Base-by-base conservation (phyloP, 2,329 filamentous ascomycete species). In the Ophiosphaerella narmari region DNA sequence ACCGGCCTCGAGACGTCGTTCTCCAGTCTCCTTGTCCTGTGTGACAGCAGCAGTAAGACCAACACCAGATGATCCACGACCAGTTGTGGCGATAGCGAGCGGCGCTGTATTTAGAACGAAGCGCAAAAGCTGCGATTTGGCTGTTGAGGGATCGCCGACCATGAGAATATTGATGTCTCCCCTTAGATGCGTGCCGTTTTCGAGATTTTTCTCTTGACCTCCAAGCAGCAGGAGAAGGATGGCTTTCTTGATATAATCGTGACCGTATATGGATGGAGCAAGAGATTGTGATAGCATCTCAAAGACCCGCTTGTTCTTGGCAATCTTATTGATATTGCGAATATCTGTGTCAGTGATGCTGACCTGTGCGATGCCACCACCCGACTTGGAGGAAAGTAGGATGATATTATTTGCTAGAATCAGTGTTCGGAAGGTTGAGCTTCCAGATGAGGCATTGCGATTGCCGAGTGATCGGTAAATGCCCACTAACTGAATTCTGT, bases 161-260 rank as follows among this genome's bases (percentile, higher is more conserved):
- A 99, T 97, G 43, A 99, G 82, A 60, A 99, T 96, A 73, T 99
- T 99, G 77, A 99, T 97, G 68, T 99, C 94, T 78, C 94, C 94
- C 82, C 94, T 88, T 71, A 99, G 77, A 83, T 99, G 94, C 1
- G 94, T 97, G 50, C 94, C 94, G 64, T 99, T 99, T 57, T 97
- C 94, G 48, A 99, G 76, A 67, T 99, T 99, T 81, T 99, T 99
- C 79, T 99, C 94, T 82, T 96, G 91, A 50, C 94, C 94, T 67
- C 94, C 90, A 12, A 99, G 80, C 24, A 99, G 82, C 90, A 97
- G 95, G 41, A 99, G 84, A 29, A 99, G 77, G 59, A 99, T 96
- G 0, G 94, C 94, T 75, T 95, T 97, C 76, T 99, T 99, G 77
- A 99, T 95, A 72, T 97, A 89, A 67, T 95, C 92, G 66, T 99